These are phyloP conservation scores for Chrysoporthe deuterocubensis DNA, from an alignment of 2,329 filamentous ascomycete genomes.

Conservation along the genomic window DNA sequence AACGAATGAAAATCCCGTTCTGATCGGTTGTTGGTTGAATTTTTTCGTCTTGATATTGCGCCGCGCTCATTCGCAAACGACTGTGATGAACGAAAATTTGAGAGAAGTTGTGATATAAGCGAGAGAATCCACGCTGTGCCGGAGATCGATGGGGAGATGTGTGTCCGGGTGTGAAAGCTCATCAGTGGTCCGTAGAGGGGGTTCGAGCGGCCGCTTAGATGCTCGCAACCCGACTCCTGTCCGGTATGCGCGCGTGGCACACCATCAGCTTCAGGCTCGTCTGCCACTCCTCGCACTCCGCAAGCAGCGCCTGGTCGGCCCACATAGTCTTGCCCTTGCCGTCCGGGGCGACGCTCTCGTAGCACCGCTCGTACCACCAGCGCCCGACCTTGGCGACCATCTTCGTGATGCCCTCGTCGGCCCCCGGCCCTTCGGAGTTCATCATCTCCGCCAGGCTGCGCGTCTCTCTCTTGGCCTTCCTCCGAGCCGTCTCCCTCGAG, in stretches of 20 bases:
- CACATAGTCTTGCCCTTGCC: constrained; percentile 69
- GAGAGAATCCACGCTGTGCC: neutral
- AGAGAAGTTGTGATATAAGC: neutral
- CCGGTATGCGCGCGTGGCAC: constrained; percentile 85
- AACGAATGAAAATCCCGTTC: neutral
- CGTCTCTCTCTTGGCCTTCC: constrained; percentile 47
- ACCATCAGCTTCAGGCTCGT: constrained; percentile 91
- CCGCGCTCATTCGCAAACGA: constrained; percentile 5
- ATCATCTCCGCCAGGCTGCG: constrained; percentile 72
- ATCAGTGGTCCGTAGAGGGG: neutral
- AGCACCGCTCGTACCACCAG: constrained; percentile 97
- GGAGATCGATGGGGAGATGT: neutral
- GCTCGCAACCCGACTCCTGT: constrained; percentile 51
- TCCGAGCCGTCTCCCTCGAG: constrained; percentile 28
- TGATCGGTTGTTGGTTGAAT: constrained; percentile 9
- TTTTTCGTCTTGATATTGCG: constrained; percentile 8
- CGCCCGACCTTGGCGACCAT: constrained; percentile 90
- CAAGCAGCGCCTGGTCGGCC: constrained; percentile 73
- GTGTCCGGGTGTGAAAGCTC: neutral
- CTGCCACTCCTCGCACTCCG: constrained; percentile 84
- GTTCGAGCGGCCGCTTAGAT: constrained; percentile 40
- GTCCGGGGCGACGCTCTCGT: constrained; percentile 69
- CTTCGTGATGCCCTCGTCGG: constrained; percentile 85
- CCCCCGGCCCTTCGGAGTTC: constrained; percentile 68
- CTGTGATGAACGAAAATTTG: neutral